Conservation (phyloP, 2,329 filamentous ascomycete genomes). For the Neopestalotiopsis sp. region DNA sequence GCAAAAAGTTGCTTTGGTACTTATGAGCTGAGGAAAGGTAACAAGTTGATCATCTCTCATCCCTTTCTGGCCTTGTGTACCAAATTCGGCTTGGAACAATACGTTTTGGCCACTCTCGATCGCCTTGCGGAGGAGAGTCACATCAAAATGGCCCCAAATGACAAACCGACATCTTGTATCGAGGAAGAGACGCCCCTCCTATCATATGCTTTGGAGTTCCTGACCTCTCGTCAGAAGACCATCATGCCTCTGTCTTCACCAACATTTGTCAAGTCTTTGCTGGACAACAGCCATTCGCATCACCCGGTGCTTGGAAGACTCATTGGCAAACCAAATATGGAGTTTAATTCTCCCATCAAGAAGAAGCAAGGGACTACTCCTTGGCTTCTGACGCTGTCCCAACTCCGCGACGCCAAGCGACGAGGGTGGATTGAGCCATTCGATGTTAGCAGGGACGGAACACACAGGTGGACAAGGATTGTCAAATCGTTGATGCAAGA, state of each 20-base stretch:
- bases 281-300: slow-evolving; percentile 25
- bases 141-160: not conserved
- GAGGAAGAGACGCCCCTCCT: slow-evolving; percentile 35
- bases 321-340: slow-evolving; percentile 28
- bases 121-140: slow-evolving; percentile 9
- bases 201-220: slow-evolving; percentile 39
- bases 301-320: slow-evolving; percentile 25
- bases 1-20: slow-evolving; percentile 37
- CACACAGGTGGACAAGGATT: slow-evolving; percentile 36
- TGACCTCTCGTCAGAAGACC: slow-evolving; percentile 40
- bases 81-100: slow-evolving; percentile 38
- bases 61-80: slow-evolving; percentile 39
- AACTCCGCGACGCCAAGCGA: slow-evolving; percentile 36
- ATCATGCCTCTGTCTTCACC: slow-evolving; percentile 41
- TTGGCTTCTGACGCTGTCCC: slow-evolving; percentile 37
- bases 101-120: slow-evolving; percentile 32
- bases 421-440: slow-evolving; percentile 38
- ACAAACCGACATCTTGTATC: not conserved
- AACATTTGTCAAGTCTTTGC: slow-evolving; percentile 31
- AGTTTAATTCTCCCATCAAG: slow-evolving; percentile 21
- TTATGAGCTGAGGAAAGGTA: slow-evolving; percentile 36
- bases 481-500: slow-evolving; percentile 33
- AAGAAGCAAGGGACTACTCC: slow-evolving; percentile 30
- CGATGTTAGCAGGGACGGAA: slow-evolving; percentile 33
- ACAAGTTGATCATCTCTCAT: slow-evolving; percentile 34